phyloP scores from a whole-genome alignment of 2,329 filamentous ascomycete species.

The Sporothrix brunneoviolacea region DNA sequence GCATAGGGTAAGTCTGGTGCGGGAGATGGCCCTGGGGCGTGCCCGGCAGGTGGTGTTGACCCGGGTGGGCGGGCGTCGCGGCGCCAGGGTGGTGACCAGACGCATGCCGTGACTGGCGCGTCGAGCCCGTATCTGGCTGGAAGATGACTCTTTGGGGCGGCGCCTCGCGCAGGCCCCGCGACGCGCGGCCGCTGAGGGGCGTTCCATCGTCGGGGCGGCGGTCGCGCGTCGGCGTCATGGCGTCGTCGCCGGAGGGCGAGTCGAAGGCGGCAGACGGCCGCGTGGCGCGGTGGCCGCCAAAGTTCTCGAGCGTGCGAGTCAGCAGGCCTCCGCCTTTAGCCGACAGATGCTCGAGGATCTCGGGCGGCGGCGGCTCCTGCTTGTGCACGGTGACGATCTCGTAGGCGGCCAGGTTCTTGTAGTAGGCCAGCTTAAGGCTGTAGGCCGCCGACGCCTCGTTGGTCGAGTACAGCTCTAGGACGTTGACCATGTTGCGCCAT shows the following conservation, averaged over 20 bases:
- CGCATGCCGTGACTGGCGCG: constrained; percentile 56
- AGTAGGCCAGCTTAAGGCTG: constrained; percentile 79
- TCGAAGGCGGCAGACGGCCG: constrained; percentile 36
- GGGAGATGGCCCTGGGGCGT: constrained; percentile 23
- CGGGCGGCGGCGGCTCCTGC: constrained; percentile 76
- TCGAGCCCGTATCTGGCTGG: constrained; percentile 67
- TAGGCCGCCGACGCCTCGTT: constrained; percentile 82
- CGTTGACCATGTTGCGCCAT: constrained; percentile 72
- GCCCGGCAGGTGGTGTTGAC: constrained; percentile 11
- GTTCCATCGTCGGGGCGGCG: constrained; percentile 34
- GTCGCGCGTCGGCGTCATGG: constrained; percentile 48
- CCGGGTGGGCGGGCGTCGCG: constrained; percentile 23
- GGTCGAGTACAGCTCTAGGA: constrained; percentile 66
- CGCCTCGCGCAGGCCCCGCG: constrained; percentile 67
- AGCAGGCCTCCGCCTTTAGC: constrained; percentile 79
- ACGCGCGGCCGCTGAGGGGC: constrained; percentile 49
- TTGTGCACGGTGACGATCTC: constrained; percentile 74
- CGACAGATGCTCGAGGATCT: constrained; percentile 81
- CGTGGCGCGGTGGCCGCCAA: constrained; percentile 26
- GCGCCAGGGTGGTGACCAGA: constrained; percentile 39
- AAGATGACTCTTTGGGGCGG: constrained; percentile 79
- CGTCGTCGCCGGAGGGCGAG: constrained; percentile 41
- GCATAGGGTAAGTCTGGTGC: constrained; percentile 14
- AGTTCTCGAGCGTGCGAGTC: constrained; percentile 73
- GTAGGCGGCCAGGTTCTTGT: constrained; percentile 81